Evolutionary conservation across 768 basidiomycete species (phyloP), one percentile per base, ranked within the genome.

Genomic region (Amanita pseudoporphyria): DNA sequence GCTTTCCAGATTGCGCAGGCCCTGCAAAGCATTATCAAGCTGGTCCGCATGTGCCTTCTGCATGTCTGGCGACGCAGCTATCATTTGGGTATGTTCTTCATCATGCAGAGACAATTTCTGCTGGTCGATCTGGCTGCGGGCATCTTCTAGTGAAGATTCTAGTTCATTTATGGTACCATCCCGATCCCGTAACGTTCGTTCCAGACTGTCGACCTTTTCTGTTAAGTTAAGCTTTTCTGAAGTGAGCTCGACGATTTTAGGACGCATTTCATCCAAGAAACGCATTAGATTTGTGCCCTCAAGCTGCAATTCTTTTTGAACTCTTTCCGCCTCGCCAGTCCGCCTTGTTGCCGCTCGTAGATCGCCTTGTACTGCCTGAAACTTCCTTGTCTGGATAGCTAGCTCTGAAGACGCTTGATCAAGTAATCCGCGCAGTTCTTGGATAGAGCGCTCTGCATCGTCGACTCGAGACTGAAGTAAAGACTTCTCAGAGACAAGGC

Each of bases 181-280:
- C 16, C 78, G 74, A 53, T 70, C 74, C 33, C 70, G 69, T 51
- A 87, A 54, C 7, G 72, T 68, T 45, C 72, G 70, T 51, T 81
- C 72, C 49, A 88, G 63, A 48, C 64, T 62, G 54, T 78, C 79
- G 39, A 80, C 68, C 57, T 78, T 78, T 53, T 91, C 85, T 38
- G 72, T 70, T 7, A 87, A 71, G 52, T 85, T 78, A 12, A 87
- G 66, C 61, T 83, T 87, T 53, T 71, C 74, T 32, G 80, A 77
- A 2, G 85, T 88, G 47, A 94, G 70, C 60, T 88, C 82, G 18
- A 90, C 81, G 54, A 91, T 81, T 68, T 91, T 91, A 35, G 86
- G 78, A 26, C 84, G 77, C 79, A 91, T 84, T 64, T 91, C 87
- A 54, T 91, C 83, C 52, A 92, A 66, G n/a, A 85, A 81, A 24